Conservation (phyloP, 163 green algal genomes). For the Scenedesmus sp. region DNA sequence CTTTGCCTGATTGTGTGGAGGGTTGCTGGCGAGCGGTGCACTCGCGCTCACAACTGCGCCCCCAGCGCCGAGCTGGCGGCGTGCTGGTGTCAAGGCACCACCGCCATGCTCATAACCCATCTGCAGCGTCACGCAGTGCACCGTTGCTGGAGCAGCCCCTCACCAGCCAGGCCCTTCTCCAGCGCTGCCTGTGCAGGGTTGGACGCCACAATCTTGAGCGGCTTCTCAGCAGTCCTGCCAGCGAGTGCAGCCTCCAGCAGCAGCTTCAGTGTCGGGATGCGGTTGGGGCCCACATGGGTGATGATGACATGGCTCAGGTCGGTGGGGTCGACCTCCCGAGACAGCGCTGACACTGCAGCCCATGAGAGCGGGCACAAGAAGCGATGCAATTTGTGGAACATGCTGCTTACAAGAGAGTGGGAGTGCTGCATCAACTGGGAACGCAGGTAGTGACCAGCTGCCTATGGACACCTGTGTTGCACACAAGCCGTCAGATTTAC, state of each 20-base stretch:
- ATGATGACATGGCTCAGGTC: slow-evolving; percentile 81
- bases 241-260: slow-evolving; percentile 64
- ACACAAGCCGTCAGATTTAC: too few relatives aligned
- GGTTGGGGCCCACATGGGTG: slow-evolving; percentile 86
- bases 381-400: too few relatives aligned
- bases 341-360: slow-evolving; percentile 66
- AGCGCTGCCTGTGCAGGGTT: slow-evolving; percentile 84
- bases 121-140: too few relatives aligned
- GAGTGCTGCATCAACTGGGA: too few relatives aligned
- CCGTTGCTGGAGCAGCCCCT: background rate
- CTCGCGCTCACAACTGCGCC: too few relatives aligned
- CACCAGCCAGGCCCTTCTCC: slow-evolving; percentile 55
- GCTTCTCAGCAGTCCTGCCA: background rate
- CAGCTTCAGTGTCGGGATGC: slow-evolving; percentile 74
- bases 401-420: background rate
- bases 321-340: slow-evolving; percentile 29
- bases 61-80: too few relatives aligned
- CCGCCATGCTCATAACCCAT: too few relatives aligned
- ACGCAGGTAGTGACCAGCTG: too few relatives aligned
- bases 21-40: too few relatives aligned
- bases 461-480: too few relatives aligned
- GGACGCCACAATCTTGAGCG: slow-evolving; percentile 75
- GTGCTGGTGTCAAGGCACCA: too few relatives aligned
- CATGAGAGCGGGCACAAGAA: background rate
- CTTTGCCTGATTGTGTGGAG: too few relatives aligned